Base-by-base conservation (phyloP, 768 basidiomycete genomes). In the Podaxis carcinomalis region DNA sequence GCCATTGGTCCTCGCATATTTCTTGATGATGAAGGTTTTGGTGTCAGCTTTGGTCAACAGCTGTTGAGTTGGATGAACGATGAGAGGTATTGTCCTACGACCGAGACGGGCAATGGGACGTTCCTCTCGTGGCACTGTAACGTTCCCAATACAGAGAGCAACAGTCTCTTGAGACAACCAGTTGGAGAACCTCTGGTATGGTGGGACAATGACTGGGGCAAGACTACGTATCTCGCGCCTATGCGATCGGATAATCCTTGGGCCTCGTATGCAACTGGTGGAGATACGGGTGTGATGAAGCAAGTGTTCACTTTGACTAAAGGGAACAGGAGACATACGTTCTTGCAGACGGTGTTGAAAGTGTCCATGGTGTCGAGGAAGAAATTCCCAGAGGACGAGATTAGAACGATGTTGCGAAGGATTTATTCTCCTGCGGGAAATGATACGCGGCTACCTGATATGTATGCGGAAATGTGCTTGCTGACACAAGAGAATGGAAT, bases 251-350 rank as follows among this genome's bases (percentile, higher is more conserved):
- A 68, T 39, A 67, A 67, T 44, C 66, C 64, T 13, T 68, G 64
- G 67, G 25, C 40, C 3, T 54, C 58, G 3, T 44, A 65, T 14
- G 37, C 37, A 5, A 63, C 46, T 1, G 61, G 63, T n/a, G 66
- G 61, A 6, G 64, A 61, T n/a, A 65, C 66, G 4, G 64, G 56
- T 35, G 55, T 63, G 28, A 67, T 68, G 67, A 67, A 68, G 49
- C 67, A 68, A 55, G 61, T 68, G 23, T 67, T 68, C 36, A 65
- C 67, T 3, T 35, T 68, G 44, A 68, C 67, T 14, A 68, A 65
- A 27, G 64, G 61, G 3, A 35, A 11, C 1, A 27, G 56, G 19
- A n/a, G 67, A 9, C 66, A 68, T 49, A 68, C 67, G 7, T 68
- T 68, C 42, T 23, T 68, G 13, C 56, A 67, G 37, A 68, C 67